phyloP scores from a whole-genome alignment of 208 protist species.

The Endotrypanum monterogeii region DNA sequence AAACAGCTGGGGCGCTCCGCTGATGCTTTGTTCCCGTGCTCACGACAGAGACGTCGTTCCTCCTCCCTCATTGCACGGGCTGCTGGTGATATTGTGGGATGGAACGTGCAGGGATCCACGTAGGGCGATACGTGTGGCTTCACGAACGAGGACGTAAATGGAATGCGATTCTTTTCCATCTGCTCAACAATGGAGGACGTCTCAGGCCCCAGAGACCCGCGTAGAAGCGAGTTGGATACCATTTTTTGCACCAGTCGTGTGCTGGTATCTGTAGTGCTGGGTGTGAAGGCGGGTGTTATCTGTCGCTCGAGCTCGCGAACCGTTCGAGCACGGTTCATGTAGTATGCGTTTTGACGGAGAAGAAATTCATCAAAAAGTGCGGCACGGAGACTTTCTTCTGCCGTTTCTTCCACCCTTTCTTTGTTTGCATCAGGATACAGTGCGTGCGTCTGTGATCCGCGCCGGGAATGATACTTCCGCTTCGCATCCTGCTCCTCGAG shows the following conservation, averaged over 20 bases:
- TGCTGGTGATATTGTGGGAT: slow-evolving; percentile 49
- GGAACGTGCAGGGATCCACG: slow-evolving; percentile 74
- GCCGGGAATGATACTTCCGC: slow-evolving; percentile 15
- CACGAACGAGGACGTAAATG: slow-evolving; percentile 39
- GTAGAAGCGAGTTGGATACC: slow-evolving; percentile 47
- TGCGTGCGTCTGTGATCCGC: slow-evolving; percentile 14
- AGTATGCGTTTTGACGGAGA: slow-evolving; percentile 67
- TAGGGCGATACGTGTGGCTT: slow-evolving; percentile 69
- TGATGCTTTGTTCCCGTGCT: not conserved
- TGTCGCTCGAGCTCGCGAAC: slow-evolving; percentile 44
- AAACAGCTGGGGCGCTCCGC: slow-evolving; percentile 22
- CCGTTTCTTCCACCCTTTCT: not conserved
- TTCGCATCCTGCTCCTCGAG: slow-evolving; percentile 28
- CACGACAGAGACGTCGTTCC: not conserved
- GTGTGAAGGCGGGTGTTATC: slow-evolving; percentile 71
- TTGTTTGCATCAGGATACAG: not conserved
- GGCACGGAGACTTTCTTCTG: slow-evolving; percentile 30
- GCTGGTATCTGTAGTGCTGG: slow-evolving; percentile 52
- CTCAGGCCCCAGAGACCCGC: slow-evolving; percentile 29
- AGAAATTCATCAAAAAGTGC: slow-evolving; percentile 84
- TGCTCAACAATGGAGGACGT: slow-evolving; percentile 33
- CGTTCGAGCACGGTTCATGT: slow-evolving; percentile 43
- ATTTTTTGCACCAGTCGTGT: slow-evolving; percentile 51
- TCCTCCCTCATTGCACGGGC: slow-evolving; percentile 25
- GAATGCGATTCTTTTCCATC: slow-evolving; percentile 33